A percentile compares a stretch with the other conserved stretches of the same genome.
Evolutionary conservation across 768 basidiomycete genomes (phyloP).

Genomic region (Lentinula aciculospora): DNA sequence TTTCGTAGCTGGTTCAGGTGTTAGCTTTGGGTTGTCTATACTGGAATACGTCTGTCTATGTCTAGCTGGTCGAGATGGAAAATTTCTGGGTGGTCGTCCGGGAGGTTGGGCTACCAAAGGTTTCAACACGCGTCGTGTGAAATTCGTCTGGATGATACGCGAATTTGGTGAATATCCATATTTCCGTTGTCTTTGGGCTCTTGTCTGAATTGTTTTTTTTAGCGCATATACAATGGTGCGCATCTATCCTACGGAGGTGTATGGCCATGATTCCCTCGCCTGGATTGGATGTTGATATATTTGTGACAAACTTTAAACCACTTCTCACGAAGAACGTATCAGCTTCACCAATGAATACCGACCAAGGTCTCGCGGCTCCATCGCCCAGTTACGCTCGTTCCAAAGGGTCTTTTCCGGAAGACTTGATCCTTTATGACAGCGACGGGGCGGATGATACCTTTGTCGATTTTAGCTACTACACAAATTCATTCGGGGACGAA

Average conservation of each 20-base stretch:
- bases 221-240: conserved; percentile 80
- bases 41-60: conserved; percentile 59
- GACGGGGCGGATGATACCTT: conserved; percentile 7
- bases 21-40: conserved; percentile 64
- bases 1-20: conserved; percentile 69
- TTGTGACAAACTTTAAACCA: conserved; percentile 55
- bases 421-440: neutral
- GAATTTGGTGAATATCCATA: conserved; percentile 50
- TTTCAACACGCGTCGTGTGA: conserved; percentile 45
- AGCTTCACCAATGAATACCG: neutral
- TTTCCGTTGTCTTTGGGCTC: too few relatives aligned
- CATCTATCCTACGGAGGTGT: conserved; percentile 58
- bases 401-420: neutral
- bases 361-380: neutral
- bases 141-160: conserved; percentile 74
- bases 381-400: neutral
- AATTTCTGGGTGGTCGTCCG: conserved; percentile 36
- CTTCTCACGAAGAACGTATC: neutral
- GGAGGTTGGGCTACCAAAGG: conserved; percentile 37
- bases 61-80: conserved; percentile 50
- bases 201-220: neutral
- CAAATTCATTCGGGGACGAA: conserved; percentile 26
- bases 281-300: conserved; percentile 63
- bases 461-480: conserved; percentile 36
- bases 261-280: conserved; percentile 43